Evolutionary conservation across 345 rosid species (phyloP).

Genomic region (Erysimum cheiranthoides): DNA sequence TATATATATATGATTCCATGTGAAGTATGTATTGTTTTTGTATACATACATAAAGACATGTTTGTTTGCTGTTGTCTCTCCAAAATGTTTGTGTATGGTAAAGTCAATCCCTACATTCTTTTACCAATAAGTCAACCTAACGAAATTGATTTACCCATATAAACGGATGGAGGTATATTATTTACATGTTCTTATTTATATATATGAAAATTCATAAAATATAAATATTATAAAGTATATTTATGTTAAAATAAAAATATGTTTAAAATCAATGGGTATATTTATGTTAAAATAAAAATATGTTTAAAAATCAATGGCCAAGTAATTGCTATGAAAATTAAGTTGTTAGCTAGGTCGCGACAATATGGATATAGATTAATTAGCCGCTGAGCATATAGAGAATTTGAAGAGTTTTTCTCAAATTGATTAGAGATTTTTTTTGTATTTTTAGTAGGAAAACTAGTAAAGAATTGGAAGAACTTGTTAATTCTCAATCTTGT

Average conservation of each 20-base stretch:
- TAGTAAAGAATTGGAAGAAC: not conserved
- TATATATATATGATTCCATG: conserved; percentile 24
- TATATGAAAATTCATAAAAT: not conserved
- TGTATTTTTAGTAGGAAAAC: not conserved
- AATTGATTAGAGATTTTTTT: not conserved
- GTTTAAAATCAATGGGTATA: not conserved
- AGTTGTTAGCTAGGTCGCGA: not conserved
- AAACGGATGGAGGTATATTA: not conserved
- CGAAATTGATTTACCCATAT: not conserved
- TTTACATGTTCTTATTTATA: not conserved
- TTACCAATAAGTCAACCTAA: conserved; percentile 34
- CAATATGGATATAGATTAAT: not conserved
- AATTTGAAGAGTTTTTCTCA: conserved; percentile 9
- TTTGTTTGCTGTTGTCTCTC: not conserved
- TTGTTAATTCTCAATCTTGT: not conserved
- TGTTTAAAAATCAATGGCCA: not conserved
- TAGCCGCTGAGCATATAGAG: not conserved
- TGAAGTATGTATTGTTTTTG: not conserved
- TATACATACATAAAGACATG: conserved; percentile 2
- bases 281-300: not conserved
- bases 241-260: not conserved
- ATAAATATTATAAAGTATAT: not conserved
- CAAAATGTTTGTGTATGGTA: not conserved
- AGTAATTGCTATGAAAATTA: not conserved
- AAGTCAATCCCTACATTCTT: conserved; percentile 13